A percentile compares a stretch with the other conserved stretches of the same genome.
Conservation (phyloP, 2,329 filamentous ascomycete genomes). For the Bipolaris oryzae region DNA sequence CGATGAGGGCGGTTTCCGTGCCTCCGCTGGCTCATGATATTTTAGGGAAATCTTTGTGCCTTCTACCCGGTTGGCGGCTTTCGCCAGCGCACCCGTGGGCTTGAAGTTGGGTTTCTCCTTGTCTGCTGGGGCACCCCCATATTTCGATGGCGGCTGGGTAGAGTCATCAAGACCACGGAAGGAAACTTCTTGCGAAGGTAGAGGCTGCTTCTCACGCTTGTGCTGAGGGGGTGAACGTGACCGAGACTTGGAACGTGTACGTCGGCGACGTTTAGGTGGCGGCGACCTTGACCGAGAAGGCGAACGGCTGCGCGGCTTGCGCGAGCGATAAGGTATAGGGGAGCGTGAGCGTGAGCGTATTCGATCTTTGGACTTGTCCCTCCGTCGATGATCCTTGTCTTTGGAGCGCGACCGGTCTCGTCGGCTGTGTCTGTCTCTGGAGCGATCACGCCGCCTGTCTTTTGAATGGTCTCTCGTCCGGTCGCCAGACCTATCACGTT, state of each 20-base stretch:
- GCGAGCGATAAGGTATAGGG: constrained; percentile 31
- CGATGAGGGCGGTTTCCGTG: constrained; percentile 79
- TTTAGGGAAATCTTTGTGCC: constrained; percentile 83
- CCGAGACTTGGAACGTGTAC: constrained; percentile 34
- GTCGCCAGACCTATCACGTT: constrained; percentile 26
- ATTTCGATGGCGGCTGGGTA: constrained; percentile 36
- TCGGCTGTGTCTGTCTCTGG: constrained; percentile 18
- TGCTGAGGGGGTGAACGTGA: constrained; percentile 53
- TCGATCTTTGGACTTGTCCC: constrained; percentile 20
- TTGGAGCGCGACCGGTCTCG: constrained; percentile 25
- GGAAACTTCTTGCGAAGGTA: constrained; percentile 55
- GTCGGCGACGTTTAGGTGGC: constrained; percentile 44
- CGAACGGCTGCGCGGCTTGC: constrained; percentile 34
- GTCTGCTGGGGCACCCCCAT: constrained; percentile 52
- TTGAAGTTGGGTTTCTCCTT: constrained; percentile 91
- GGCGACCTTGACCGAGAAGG: constrained; percentile 35
- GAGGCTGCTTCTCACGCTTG: constrained; percentile 50
- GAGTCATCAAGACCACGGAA: constrained; percentile 49
- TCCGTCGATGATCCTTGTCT: constrained; percentile 25
- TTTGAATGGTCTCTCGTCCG: constrained; percentile 17
- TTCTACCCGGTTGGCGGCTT: constrained; percentile 82
- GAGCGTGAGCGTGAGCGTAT: constrained; percentile 36
- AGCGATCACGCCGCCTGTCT: constrained; percentile 27
- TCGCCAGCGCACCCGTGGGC: constrained; percentile 80
- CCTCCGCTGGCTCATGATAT: constrained; percentile 94